Base-by-base conservation (phyloP, 2,329 filamentous ascomycete species). In the Ascochyta clinopodiicola region DNA sequence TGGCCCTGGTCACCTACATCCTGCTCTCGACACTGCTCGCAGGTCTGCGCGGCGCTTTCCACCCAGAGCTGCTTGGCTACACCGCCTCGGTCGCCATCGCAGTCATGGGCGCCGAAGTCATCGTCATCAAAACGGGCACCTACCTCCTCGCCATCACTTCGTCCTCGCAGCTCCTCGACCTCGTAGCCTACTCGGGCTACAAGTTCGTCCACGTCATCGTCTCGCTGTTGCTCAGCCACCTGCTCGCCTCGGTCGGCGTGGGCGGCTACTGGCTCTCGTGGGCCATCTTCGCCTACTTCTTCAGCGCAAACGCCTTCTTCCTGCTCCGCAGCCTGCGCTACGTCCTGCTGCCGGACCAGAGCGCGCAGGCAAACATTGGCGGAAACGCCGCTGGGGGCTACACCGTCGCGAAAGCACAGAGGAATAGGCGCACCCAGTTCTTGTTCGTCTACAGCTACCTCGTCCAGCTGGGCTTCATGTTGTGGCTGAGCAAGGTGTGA, bases 181-280 rank as follows among this genome's bases (percentile, higher is more conserved):
- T 99, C 45, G 89, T 99, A 49, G 96, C 96, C 5, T 99, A 99
- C 79, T 94, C 90, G 2, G 96, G 96, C 19, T 99, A 99, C 80
- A 99, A 99, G 77, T 99, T 99, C 71, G 94, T 99, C 25, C 95
- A 94, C 29, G 92, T 97, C 65, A 99, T 99, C 58, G 84, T 91
- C 44, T 97, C 93, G 0, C 86, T 98, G 59, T 84, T 90, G 12
- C 79, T 94, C 17, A 88, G 91, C 15, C 91, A 96, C 75, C 44
- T 75, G 17, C 60, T 67, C 10, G 51, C 59, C 5, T 86, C 87
- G 12, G 89, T 92, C 39, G 86, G 88, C 68, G 90, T 94, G 21
- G 95, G 92, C 2, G 89, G 93, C 44, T 90, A 92, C 50, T 96
- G 90, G 91, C 81, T 92, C 47, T 91, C 92, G 67, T 98, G 94